Evolutionary conservation across 2,329 filamentous ascomycete species (phyloP).

Genomic region (Phaeomoniella chlamydospora): DNA sequence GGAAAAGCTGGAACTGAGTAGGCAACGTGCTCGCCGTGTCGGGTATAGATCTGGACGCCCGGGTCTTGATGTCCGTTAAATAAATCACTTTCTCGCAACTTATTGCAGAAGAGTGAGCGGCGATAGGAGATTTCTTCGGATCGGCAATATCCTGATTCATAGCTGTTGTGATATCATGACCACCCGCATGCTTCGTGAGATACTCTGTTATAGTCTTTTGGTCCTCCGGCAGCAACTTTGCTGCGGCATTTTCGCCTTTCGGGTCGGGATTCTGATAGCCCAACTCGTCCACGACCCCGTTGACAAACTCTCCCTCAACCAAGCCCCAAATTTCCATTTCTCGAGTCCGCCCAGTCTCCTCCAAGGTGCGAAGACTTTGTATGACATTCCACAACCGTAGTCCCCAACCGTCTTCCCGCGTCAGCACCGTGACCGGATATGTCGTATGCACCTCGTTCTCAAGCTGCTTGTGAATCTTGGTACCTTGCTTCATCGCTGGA

Average conservation of each 20-base stretch:
- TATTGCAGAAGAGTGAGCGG: conserved; percentile 6
- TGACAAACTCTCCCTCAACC: conserved; percentile 68
- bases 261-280: conserved; percentile 63
- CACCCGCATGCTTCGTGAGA: conserved; percentile 21
- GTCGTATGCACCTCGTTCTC: conserved; percentile 75
- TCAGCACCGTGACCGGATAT: conserved; percentile 56
- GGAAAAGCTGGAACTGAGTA: conserved; percentile 71
- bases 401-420: conserved; percentile 69
- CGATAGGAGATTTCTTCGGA: conserved; percentile 12
- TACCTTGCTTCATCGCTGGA: conserved; percentile 70
- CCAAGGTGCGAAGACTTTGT: conserved; percentile 62
- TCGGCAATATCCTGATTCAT: conserved; percentile 7
- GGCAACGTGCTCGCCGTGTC: conserved; percentile 53
- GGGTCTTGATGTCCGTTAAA: conserved; percentile 79
- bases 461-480: conserved; percentile 63
- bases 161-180: conserved; percentile 14
- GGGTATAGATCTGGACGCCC: conserved; percentile 49
- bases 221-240: conserved; percentile 25
- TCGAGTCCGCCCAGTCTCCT: conserved; percentile 56
- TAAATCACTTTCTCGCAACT: conserved; percentile 38
- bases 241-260: conserved; percentile 48
- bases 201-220: conserved; percentile 31
- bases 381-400: conserved; percentile 82
- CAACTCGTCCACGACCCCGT: conserved; percentile 79
- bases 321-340: conserved; percentile 78